phyloP scores from a whole-genome alignment of 192 early-diverging fungal species.

The Pecoramyces ruminantium region DNA sequence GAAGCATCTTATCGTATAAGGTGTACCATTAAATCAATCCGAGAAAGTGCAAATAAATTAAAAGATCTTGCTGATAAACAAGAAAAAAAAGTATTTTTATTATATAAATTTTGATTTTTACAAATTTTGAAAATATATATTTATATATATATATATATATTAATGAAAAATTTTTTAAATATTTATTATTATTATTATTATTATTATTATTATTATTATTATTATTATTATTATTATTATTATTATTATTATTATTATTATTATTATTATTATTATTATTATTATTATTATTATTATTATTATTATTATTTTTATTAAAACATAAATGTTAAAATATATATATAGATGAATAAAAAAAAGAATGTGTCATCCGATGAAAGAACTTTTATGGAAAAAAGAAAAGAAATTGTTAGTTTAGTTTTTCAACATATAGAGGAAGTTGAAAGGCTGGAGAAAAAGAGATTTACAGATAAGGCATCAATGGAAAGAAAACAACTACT shows the following conservation, averaged over 20 bases:
- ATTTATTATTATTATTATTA: too few relatives aligned
- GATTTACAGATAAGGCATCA: constrained; percentile 21
- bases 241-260: too few relatives aligned
- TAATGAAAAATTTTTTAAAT: too few relatives aligned
- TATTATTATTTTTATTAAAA: too few relatives aligned
- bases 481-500: constrained; percentile 24
- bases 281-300: too few relatives aligned
- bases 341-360: constrained; percentile 6
- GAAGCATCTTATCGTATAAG: constrained; percentile 41
- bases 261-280: too few relatives aligned
- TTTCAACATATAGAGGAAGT: constrained; percentile 36
- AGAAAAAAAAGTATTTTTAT: constrained; percentile 23
- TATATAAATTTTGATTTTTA: constrained; percentile 3
- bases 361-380: not conserved
- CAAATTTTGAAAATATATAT: not conserved
- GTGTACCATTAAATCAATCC: constrained; percentile 21
- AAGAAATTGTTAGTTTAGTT: constrained; percentile 30
- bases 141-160: not conserved
- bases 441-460: constrained; percentile 35
- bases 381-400: constrained; percentile 11
- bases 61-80: constrained; percentile 27
- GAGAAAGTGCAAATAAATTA: constrained; percentile 19
- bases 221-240: too few relatives aligned
- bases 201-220: too few relatives aligned
- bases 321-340: constrained; percentile 9